These are phyloP conservation scores for Xenoacremonium recifei DNA, from an alignment of 2,329 filamentous ascomycete species.

Conservation along the genomic window DNA sequence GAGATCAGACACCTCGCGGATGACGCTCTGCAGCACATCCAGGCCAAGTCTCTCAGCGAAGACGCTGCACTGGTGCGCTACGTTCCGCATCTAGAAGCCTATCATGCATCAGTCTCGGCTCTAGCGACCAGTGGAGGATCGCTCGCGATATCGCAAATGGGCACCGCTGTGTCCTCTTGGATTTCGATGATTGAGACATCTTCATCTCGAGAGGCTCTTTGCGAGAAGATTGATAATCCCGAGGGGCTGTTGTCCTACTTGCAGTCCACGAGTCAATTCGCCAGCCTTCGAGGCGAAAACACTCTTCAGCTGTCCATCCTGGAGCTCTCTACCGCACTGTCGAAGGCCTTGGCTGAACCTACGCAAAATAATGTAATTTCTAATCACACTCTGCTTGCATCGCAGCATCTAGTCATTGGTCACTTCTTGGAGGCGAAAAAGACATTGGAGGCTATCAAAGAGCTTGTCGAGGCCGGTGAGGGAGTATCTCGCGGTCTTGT, in stretches of 20 bases:
- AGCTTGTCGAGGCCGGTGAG: constrained; percentile 40
- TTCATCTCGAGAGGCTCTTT: constrained; percentile 39
- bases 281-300: constrained; percentile 50
- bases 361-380: constrained; percentile 41
- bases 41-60: constrained; percentile 38
- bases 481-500: constrained; percentile 37
- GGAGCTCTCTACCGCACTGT: constrained; percentile 43
- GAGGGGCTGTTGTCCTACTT: constrained; percentile 49
- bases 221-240: constrained; percentile 47
- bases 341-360: constrained; percentile 33
- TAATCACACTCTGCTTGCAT: constrained; percentile 47
- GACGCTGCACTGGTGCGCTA: constrained; percentile 45
- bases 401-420: constrained; percentile 54
- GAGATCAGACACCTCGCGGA: constrained; percentile 40
- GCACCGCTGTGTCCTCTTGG: constrained; percentile 44
- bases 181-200: constrained; percentile 38
- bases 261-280: constrained; percentile 49
- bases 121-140: constrained; percentile 37
- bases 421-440: constrained; percentile 49
- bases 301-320: constrained; percentile 45
- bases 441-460: constrained; percentile 57
- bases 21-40: constrained; percentile 34
- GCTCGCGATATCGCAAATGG: constrained; percentile 30
- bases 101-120: constrained; percentile 43
- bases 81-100: constrained; percentile 47